Base-by-base conservation (phyloP, 2,329 filamentous ascomycete genomes). In the Apiospora kogelbergensis region DNA sequence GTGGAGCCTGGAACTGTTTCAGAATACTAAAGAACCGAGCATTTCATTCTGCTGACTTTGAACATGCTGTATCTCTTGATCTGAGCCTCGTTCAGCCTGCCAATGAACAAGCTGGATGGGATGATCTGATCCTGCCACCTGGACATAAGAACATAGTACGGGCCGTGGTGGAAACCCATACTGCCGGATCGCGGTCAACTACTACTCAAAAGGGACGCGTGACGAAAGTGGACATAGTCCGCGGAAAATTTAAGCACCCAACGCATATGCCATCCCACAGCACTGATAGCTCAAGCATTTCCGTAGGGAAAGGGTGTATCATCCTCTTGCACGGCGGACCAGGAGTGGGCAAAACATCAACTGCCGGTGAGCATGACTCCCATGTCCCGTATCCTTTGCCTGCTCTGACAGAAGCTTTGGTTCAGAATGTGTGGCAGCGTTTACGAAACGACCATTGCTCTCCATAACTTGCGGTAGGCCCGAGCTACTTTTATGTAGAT, bases 311-410 rank as follows among this genome's bases (percentile, higher is more conserved):
- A 41, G 78, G 79, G 0, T 72, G 79, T 0, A 76, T 80, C 1
- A 74, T 81, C 1, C 71, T 80, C 0, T 69, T 81, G 0, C 77
- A 79, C 17, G 79, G 78, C 1, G 75, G 67, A 6, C 67, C 70
- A 20, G 70, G 69, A 6, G 70, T 71, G 3, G 69, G 70, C 3
- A 71, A 71, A 17, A 71, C 70, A 30, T 67, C 68, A 2, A 71
- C 70, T 0, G 70, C 70, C 2, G 70, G 68, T 67, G 41, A 48
- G 60, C 13, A 4, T n/a, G 26, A 11, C n/a, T n/a, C 46, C 26
- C 15, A 7, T 37, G 30, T 37, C 33, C 2, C 10, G 10, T 30
- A 22, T 11, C 46, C 4, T 44, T 6, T 20, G 13, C 13, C 17
- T 20, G 2, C 41, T 44, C 13, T 44, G 15, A 44, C 7, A 2